These are phyloP conservation scores for Colletotrichum neosansevieriae DNA, from an alignment of 2,329 filamentous ascomycete species.

Conservation along the genomic window DNA sequence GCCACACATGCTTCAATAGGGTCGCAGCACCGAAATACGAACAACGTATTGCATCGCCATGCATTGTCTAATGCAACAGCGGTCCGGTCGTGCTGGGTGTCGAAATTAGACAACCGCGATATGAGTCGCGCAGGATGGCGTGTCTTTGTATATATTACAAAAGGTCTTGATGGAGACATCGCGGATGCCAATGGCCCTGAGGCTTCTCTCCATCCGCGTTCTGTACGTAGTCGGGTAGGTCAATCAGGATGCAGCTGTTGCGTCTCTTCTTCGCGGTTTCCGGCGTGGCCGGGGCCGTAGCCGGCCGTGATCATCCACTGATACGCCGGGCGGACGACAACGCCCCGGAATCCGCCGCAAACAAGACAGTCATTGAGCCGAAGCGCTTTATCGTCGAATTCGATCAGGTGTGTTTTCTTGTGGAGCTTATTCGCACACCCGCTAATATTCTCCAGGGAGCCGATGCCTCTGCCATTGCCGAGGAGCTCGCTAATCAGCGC, in stretches of 20 bases:
- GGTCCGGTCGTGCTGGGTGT: constrained; percentile 4
- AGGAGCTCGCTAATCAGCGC: constrained; percentile 14
- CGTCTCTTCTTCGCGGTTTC: constrained; percentile 18
- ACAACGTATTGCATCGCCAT: constrained; percentile 7
- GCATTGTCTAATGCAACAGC: constrained; percentile 16
- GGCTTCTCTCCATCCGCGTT: background rate
- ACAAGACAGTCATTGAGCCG: constrained; percentile 24
- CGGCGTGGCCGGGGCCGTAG: constrained; percentile 12
- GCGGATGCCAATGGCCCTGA: background rate
- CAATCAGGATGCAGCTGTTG: constrained; percentile 15
- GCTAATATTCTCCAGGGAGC: constrained; percentile 11
- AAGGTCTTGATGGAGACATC: background rate
- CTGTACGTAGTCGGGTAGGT: no score
- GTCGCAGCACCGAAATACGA: constrained; percentile 32
- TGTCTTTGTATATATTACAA: constrained; percentile 18
- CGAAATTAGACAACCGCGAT: constrained; percentile 2
- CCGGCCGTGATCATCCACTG: constrained; percentile 2
- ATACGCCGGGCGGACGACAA: constrained; percentile 30
- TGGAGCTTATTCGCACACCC: background rate
- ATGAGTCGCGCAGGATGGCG: background rate
- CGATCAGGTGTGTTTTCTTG: background rate
- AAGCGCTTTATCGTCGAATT: constrained; percentile 40
- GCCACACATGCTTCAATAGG: constrained; percentile 16
- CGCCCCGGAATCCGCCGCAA: constrained; percentile 18
- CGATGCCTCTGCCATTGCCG: constrained; percentile 16